Conservation (phyloP, 352 stramenopile genomes). For the Phytophthora sansomeana region DNA sequence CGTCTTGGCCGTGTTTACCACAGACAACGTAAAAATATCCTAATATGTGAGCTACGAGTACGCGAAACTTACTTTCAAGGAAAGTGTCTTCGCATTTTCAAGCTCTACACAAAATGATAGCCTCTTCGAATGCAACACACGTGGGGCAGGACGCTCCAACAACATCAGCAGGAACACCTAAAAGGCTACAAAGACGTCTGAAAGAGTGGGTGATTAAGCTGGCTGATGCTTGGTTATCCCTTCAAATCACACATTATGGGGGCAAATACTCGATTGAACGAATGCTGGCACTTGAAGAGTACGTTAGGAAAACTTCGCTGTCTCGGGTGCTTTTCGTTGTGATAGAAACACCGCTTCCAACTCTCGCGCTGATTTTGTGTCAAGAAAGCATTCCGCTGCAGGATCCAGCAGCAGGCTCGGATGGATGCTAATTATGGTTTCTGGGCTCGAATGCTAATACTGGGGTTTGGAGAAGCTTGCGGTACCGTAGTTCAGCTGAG, state of each 20-base stretch:
- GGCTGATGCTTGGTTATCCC: not conserved
- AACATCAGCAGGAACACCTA: not conserved
- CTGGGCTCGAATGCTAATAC: slow-evolving; percentile 5
- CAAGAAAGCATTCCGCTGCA: slow-evolving; percentile 21
- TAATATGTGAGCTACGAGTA: too few relatives aligned
- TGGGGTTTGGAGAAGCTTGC: slow-evolving; percentile 2
- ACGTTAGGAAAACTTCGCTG: slow-evolving; percentile 4
- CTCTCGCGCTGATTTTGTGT: not conserved
- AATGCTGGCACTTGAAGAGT: slow-evolving; percentile 17
- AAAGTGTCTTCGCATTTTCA: too few relatives aligned
- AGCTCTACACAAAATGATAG: too few relatives aligned
- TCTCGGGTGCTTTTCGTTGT: not conserved
- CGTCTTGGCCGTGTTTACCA: too few relatives aligned
- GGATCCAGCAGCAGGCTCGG: slow-evolving; percentile 2
- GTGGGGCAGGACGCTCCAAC: not conserved
- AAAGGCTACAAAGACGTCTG: not conserved
- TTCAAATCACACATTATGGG: slow-evolving; percentile 19
- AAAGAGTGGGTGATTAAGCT: not conserved
- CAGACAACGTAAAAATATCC: too few relatives aligned
- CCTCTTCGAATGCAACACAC: too few relatives aligned
- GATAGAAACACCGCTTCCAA: slow-evolving; percentile 10
- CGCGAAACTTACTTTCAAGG: too few relatives aligned
- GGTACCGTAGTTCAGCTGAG: not conserved
- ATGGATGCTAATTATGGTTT: slow-evolving; percentile 10
- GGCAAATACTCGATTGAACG: slow-evolving; percentile 8